These are phyloP conservation scores for Juglanconis sp. DNA, from an alignment of 2,329 filamentous ascomycete genomes.

Conservation along the genomic window DNA sequence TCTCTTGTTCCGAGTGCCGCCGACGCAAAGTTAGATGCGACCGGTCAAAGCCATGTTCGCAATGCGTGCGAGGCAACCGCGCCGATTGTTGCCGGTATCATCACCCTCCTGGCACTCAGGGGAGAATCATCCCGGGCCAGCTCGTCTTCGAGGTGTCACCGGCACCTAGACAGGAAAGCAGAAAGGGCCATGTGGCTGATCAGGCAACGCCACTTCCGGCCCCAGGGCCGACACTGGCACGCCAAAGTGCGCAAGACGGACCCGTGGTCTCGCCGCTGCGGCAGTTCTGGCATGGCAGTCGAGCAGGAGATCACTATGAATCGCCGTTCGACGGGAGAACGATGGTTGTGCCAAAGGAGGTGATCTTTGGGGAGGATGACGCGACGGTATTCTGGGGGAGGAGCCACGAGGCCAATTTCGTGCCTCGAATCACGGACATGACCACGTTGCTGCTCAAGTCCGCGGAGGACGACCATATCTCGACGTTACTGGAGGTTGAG, in stretches of 20 bases:
- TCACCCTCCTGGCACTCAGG: not conserved
- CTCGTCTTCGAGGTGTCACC: not conserved
- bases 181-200: not conserved
- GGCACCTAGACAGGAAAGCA: not conserved
- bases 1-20: slow-evolving; percentile 37
- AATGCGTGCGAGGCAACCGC: slow-evolving; percentile 30
- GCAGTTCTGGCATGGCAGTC: slow-evolving; percentile 15
- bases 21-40: slow-evolving; percentile 44
- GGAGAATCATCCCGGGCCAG: not conserved
- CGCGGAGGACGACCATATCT: slow-evolving; percentile 4
- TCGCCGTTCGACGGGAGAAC: not conserved
- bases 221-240: not conserved
- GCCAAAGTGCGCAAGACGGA: not conserved
- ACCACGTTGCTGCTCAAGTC: slow-evolving; percentile 9
- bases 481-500: slow-evolving; percentile 17
- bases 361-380: slow-evolving; percentile 12
- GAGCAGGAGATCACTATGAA: slow-evolving; percentile 7
- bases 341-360: slow-evolving; percentile 4
- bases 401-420: slow-evolving; percentile 13
- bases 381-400: slow-evolving; percentile 13
- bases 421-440: slow-evolving; percentile 13
- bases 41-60: slow-evolving; percentile 37
- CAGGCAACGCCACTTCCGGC: not conserved
- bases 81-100: not conserved
- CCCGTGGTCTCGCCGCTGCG: not conserved